phyloP scores from a whole-genome alignment of 495 filamentous ascomycete genomes.

The Daldinia vernicosa region DNA sequence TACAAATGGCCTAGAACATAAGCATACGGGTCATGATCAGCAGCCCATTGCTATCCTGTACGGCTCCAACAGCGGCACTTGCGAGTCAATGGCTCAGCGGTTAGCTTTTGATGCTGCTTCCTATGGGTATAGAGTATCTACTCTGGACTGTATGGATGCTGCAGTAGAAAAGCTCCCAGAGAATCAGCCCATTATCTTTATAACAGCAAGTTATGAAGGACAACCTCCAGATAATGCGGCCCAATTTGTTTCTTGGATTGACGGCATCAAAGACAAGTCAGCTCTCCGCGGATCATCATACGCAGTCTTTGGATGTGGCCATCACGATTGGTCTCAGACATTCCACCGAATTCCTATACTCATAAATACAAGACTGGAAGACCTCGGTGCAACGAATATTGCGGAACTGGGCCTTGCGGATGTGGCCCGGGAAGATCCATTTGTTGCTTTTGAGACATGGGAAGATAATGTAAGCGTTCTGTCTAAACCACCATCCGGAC shows the following conservation, averaged over 20 bases:
- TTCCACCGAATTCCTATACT: conserved; percentile 72
- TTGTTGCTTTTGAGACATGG: conserved; percentile 68
- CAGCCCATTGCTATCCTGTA: conserved; percentile 66
- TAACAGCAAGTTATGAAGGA: conserved; percentile 68
- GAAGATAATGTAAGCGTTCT: conserved; percentile 52
- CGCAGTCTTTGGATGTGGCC: conserved; percentile 67
- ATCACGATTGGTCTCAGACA: conserved; percentile 68
- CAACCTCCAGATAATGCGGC: conserved; percentile 73
- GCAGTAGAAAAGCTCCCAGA: conserved; percentile 65
- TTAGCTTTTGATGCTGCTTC: conserved; percentile 63
- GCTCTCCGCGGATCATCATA: conserved; percentile 60
- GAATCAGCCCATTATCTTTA: conserved; percentile 67
- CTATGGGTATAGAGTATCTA: conserved; percentile 61
- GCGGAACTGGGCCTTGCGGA: conserved; percentile 62
- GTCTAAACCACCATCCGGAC: neutral
- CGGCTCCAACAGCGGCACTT: conserved; percentile 75
- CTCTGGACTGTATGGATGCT: conserved; percentile 58
- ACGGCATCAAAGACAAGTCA: conserved; percentile 52
- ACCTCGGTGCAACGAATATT: conserved; percentile 60
- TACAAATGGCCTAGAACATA: too few relatives aligned
- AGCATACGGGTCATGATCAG: neutral
- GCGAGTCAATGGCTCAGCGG: conserved; percentile 67
- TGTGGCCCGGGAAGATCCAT: conserved; percentile 66
- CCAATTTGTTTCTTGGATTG: conserved; percentile 71
- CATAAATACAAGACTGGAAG: conserved; percentile 58